A percentile compares a stretch with the other conserved stretches of the same genome.
Conservation (phyloP, 257 asterid species). For the Petunia axillaris region DNA sequence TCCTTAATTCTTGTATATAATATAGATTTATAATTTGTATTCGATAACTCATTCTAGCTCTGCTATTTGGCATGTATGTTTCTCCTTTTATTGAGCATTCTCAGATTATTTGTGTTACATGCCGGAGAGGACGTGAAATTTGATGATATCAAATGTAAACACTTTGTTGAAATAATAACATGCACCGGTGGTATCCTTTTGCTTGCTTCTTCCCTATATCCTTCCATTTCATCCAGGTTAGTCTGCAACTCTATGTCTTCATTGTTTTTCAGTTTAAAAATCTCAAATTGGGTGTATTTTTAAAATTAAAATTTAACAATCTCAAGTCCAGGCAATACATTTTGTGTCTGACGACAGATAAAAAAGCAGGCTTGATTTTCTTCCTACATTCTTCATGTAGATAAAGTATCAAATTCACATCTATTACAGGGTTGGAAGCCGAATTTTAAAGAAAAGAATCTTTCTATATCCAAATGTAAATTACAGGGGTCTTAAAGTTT, state of each 20-base stretch:
- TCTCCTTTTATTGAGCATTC: not conserved
- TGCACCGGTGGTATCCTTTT: not conserved
- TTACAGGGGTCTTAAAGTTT: not conserved
- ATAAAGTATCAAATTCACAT: not conserved
- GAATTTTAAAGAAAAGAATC: not conserved
- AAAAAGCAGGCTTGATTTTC: not conserved
- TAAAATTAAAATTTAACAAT: no score
- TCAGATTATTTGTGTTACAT: not conserved
- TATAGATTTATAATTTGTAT: not conserved
- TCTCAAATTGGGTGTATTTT: not conserved
- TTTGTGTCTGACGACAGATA: not conserved
- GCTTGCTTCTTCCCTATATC: constrained; percentile 63
- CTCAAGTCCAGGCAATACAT: not conserved
- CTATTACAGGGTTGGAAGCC: not conserved
- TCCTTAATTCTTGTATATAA: not conserved
- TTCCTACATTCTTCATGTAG: not conserved
- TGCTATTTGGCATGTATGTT: not conserved
- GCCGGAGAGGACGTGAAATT: not conserved
- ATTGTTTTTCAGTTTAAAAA: not conserved
- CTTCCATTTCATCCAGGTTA: constrained; percentile 96
- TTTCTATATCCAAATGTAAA: not conserved
- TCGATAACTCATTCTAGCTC: not conserved
- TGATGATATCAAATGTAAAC: not conserved
- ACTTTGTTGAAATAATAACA: not conserved
- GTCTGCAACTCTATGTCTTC: not conserved